These are phyloP conservation scores for Cenchrus americanus DNA, from an alignment of 176 grass and related monocot genomes.

Conservation along the genomic window DNA sequence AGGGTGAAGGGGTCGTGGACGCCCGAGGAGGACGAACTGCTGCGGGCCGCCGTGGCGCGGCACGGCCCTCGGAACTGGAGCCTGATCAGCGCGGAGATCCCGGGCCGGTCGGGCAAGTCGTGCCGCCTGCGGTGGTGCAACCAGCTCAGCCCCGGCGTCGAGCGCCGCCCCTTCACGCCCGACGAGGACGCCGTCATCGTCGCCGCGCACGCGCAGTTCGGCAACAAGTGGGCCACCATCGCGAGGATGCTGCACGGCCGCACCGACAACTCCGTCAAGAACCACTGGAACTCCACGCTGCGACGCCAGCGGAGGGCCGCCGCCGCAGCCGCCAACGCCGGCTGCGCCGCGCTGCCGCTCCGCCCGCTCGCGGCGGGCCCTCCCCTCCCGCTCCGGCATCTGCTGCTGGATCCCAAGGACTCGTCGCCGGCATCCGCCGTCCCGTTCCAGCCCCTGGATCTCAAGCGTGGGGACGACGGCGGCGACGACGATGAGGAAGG, in stretches of 20 bases:
- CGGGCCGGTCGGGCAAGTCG: slow-evolving; percentile 80
- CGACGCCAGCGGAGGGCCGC: slow-evolving; percentile 48
- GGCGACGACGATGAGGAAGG: background rate
- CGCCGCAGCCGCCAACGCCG: background rate
- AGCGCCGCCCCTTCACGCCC: slow-evolving; percentile 82
- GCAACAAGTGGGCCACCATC: slow-evolving; percentile 97
- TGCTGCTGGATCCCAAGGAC: slow-evolving; percentile 17
- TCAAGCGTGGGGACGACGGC: slow-evolving; percentile 1
- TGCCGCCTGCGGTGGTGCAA: slow-evolving; percentile 95
- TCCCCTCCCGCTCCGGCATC: background rate
- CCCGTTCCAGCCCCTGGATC: slow-evolving; percentile 12
- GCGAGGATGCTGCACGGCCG: slow-evolving; percentile 72
- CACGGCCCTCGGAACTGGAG: slow-evolving; percentile 85
- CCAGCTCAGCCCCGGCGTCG: slow-evolving; percentile 82
- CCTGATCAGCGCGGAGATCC: slow-evolving; percentile 68
- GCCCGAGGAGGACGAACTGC: slow-evolving; percentile 76
- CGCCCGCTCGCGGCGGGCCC: background rate
- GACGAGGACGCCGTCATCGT: slow-evolving; percentile 74
- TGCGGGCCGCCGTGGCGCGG: slow-evolving; percentile 54
- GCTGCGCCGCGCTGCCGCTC: background rate
- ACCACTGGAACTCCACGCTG: slow-evolving; percentile 97
- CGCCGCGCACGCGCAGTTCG: slow-evolving; percentile 55
- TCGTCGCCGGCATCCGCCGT: background rate
- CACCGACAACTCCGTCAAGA: slow-evolving; percentile 98
- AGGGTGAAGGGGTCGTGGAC: slow-evolving; percentile 94